phyloP scores from a whole-genome alignment of 257 asterid genomes.

The Handroanthus guayacan region DNA sequence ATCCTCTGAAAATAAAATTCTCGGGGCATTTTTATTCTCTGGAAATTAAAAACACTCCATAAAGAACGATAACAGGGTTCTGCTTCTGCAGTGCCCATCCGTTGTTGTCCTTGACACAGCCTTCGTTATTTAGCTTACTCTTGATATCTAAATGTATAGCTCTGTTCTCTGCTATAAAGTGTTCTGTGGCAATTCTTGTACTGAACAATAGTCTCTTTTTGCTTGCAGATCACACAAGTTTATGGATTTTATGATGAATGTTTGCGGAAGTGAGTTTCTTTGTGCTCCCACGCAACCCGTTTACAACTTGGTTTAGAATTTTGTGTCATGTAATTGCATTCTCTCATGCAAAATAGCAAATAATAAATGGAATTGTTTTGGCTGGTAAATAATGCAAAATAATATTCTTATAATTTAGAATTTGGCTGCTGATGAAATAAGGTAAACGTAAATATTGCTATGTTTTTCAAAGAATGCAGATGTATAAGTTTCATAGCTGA shows the following conservation, averaged over 20 bases:
- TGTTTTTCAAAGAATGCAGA: not conserved
- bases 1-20: not conserved
- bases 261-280: slow-evolving; percentile 74
- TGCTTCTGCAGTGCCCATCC: slow-evolving; percentile 18
- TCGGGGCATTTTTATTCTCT: not conserved
- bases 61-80: not conserved
- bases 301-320: slow-evolving; percentile 25
- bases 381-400: not conserved
- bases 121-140: slow-evolving; percentile 9
- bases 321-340: slow-evolving; percentile 25
- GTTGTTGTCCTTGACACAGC: slow-evolving; percentile 1
- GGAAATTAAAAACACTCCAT: not conserved
- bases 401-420: slow-evolving; percentile 1
- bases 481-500: not conserved
- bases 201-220: slow-evolving; percentile 23
- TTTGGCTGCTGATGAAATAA: not conserved
- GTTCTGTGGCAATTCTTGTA: not conserved
- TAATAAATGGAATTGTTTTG: not conserved
- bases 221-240: slow-evolving; percentile 81
- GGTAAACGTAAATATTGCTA: not conserved
- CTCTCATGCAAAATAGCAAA: not conserved
- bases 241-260: slow-evolving; percentile 92
- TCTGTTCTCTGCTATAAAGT: not conserved
- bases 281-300: slow-evolving; percentile 16
- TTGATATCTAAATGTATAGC: not conserved